These are phyloP conservation scores for Colletotrichum spaethianum DNA, from an alignment of 2,329 filamentous ascomycete genomes.

Conservation along the genomic window DNA sequence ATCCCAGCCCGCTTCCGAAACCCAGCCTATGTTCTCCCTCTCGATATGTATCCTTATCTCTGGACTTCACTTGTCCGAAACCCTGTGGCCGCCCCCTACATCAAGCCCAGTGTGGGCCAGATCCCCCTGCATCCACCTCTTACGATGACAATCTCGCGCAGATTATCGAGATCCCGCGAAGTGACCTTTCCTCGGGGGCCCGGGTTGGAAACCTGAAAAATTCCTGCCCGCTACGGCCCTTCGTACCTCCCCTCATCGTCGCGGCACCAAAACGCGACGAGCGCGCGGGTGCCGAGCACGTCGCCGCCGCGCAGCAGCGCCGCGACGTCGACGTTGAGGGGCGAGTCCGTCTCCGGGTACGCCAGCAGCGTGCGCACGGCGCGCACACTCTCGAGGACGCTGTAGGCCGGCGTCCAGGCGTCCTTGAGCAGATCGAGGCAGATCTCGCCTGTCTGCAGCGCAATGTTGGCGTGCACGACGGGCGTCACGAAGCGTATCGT, in stretches of 20 bases:
- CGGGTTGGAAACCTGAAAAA: background rate
- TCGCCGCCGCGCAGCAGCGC: constrained; percentile 79
- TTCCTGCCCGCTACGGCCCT: constrained; percentile 47
- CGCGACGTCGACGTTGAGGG: constrained; percentile 85
- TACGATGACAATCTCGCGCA: background rate
- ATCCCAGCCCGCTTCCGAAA: background rate
- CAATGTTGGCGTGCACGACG: constrained; percentile 87
- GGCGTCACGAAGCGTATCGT: constrained; percentile 85
- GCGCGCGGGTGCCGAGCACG: constrained; percentile 73
- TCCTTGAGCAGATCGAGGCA: constrained; percentile 89
- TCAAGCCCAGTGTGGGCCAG: background rate
- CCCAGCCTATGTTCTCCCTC: background rate
- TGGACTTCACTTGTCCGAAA: background rate
- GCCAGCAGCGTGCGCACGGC: constrained; percentile 79
- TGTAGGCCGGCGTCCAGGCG: constrained; percentile 89
- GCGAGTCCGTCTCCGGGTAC: constrained; percentile 79
- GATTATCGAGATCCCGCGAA: background rate
- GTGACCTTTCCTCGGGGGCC: background rate
- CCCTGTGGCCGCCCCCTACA: background rate
- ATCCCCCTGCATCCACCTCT: background rate
- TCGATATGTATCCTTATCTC: background rate
- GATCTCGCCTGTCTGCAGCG: constrained; percentile 84
- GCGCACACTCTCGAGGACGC: constrained; percentile 80
- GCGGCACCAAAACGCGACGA: constrained; percentile 80
- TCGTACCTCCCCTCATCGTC: constrained; percentile 64